A percentile compares a stretch with the other conserved stretches of the same genome.
Evolutionary conservation across 208 protist species (phyloP).

Genomic region (Acanthamoeba triangularis): DNA sequence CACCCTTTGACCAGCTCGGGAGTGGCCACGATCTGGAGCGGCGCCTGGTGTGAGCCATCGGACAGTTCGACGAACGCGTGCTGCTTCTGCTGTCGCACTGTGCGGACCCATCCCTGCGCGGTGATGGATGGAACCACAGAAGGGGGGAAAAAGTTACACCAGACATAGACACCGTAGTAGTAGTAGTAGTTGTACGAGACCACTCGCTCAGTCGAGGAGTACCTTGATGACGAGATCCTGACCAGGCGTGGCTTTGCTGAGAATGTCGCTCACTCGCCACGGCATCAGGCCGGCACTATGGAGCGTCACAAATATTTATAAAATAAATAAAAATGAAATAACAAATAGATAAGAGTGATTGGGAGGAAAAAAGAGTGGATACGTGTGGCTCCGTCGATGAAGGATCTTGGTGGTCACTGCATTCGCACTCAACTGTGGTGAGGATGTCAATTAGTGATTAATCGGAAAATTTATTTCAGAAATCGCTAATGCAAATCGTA

Average conservation of each 20-base stretch:
- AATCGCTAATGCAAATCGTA: too few species aligned
- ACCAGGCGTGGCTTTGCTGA: conserved; percentile 21
- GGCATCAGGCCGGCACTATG: neutral
- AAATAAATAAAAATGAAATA: too few species aligned
- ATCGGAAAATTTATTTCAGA: too few species aligned
- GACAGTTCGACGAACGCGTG: conserved; percentile 45
- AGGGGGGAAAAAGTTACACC: neutral
- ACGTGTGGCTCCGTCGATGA: too few species aligned
- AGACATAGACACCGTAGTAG: too few species aligned
- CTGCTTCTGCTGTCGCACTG: conserved; percentile 74
- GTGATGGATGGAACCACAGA: neutral
- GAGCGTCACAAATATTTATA: too few species aligned
- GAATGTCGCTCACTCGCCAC: conserved; percentile 41
- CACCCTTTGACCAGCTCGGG: conserved; percentile 66
- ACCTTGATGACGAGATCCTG: conserved; percentile 61
- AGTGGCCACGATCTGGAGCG: conserved; percentile 66
- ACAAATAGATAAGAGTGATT: too few species aligned
- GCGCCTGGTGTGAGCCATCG: conserved; percentile 52
- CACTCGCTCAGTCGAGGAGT: neutral
- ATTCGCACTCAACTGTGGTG: too few species aligned
- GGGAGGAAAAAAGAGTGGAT: too few species aligned
- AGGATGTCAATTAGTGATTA: too few species aligned
- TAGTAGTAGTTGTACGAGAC: neutral
- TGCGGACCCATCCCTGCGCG: conserved; percentile 48
- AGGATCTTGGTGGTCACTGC: too few species aligned